Conservation (phyloP, 257 asterid genomes). For the Plantago ovata region DNA sequence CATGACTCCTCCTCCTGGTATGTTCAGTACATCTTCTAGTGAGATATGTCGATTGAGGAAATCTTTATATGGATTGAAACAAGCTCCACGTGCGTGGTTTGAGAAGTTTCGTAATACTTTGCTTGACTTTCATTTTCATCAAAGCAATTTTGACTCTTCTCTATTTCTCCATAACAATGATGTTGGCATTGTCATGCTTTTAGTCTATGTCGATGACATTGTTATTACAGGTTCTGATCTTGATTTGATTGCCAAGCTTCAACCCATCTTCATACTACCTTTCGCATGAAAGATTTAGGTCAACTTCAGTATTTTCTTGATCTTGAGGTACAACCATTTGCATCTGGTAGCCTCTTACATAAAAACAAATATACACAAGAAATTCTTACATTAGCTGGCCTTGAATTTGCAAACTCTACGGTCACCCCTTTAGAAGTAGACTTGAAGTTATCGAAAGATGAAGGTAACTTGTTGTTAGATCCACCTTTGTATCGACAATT, state of each 20-base stretch:
- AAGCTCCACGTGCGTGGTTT: too few species aligned
- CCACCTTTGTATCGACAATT: slow-evolving; percentile 11
- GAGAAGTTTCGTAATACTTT: too few species aligned
- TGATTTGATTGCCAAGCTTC: not conserved
- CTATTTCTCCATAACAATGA: not conserved
- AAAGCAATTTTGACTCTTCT: not conserved
- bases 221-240: not conserved
- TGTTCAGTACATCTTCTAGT: too few species aligned
- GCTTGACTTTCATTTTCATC: not conserved
- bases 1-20: too few species aligned
- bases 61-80: too few species aligned
- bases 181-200: not conserved
- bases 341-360: not conserved
- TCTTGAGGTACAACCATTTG: not conserved
- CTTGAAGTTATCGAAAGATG: not conserved
- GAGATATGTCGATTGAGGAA: too few species aligned
- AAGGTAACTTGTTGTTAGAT: slow-evolving; percentile 4
- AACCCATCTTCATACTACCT: not conserved
- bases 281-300: slow-evolving; percentile 1
- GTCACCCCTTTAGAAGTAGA: not conserved
- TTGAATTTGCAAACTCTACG: not conserved
- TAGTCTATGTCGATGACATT: slow-evolving; percentile 4
- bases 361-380: not conserved
- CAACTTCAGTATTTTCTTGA: not conserved
- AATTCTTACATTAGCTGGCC: not conserved